A percentile compares a stretch with the other conserved stretches of the same genome.
Conservation (phyloP, 2,329 filamentous ascomycete species). For the Fusarium abutilonis region DNA sequence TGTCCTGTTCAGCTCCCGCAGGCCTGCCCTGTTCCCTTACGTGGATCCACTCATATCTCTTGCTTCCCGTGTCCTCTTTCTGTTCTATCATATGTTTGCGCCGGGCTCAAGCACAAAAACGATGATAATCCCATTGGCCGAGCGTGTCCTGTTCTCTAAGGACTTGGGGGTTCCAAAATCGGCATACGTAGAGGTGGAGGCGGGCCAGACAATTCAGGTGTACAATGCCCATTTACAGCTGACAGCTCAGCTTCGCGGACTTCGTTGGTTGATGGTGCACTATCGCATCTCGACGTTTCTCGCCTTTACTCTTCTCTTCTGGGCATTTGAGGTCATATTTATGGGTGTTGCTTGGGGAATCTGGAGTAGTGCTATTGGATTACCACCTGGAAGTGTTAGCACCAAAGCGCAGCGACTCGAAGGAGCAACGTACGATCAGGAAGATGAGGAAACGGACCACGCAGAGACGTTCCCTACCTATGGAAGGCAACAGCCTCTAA, state of each 20-base stretch:
- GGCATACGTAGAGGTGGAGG: conserved; percentile 72
- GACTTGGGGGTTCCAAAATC: conserved; percentile 55
- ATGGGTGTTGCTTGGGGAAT: conserved; percentile 72
- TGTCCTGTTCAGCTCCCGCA: conserved; percentile 70
- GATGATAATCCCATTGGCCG: conserved; percentile 76
- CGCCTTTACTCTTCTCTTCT: conserved; percentile 77
- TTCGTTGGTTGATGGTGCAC: conserved; percentile 88
- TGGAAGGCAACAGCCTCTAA: conserved; percentile 54
- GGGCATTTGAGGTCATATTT: conserved; percentile 76
- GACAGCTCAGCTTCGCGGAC: conserved; percentile 77
- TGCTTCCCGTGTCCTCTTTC: conserved; percentile 67
- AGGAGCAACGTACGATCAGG: conserved; percentile 42
- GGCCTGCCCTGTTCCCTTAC: conserved; percentile 84
- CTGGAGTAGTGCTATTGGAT: conserved; percentile 54
- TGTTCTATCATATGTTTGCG: conserved; percentile 76
- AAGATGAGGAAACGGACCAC: conserved; percentile 53
- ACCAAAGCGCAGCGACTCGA: conserved; percentile 17
- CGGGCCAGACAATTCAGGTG: conserved; percentile 75
- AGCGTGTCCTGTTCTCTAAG: conserved; percentile 71
- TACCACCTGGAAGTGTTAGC: conserved; percentile 15
- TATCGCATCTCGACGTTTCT: conserved; percentile 76
- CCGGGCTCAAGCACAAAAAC: conserved; percentile 70
- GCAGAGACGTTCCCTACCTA: conserved; percentile 57
- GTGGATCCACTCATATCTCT: conserved; percentile 73
- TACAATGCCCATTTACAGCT: conserved; percentile 76